Evolutionary conservation across 2,329 filamentous ascomycete genomes (phyloP).

Genomic region (Colletotrichum limetticola): DNA sequence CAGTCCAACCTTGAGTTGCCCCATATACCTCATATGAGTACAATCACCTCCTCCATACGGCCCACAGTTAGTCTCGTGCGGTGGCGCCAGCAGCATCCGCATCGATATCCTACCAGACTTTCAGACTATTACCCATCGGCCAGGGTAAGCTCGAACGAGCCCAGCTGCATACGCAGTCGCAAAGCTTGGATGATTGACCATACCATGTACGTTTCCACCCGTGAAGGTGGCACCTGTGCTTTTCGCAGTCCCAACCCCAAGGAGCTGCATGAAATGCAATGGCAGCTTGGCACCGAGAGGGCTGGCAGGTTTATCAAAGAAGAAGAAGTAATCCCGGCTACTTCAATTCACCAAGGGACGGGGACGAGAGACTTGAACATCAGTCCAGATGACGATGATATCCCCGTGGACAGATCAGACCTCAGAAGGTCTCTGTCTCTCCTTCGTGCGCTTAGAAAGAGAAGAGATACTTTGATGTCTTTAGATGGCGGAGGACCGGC

Average conservation of each 20-base stretch:
- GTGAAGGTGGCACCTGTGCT: constrained; percentile 49
- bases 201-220: constrained; percentile 54
- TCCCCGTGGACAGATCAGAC: not conserved
- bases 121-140: constrained; percentile 48
- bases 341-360: constrained; percentile 11
- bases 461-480: not conserved
- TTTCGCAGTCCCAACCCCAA: constrained; percentile 50
- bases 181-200: constrained; percentile 57
- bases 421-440: not conserved
- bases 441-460: not conserved
- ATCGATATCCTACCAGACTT: constrained; percentile 52
- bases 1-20: constrained; percentile 56
- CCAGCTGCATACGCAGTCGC: constrained; percentile 49
- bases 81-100: constrained; percentile 50
- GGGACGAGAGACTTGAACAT: constrained; percentile 37
- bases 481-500: not conserved
- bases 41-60: constrained; percentile 53
- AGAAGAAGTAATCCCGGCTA: constrained; percentile 40
- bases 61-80: constrained; percentile 49
- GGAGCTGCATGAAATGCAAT: constrained; percentile 54
- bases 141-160: constrained; percentile 40
- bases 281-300: constrained; percentile 43
- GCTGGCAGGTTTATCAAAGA: constrained; percentile 49
- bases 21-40: constrained; percentile 59
- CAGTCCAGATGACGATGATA: not conserved